phyloP scores from a whole-genome alignment of 345 rosid species.

The Aurinia saxatilis region DNA sequence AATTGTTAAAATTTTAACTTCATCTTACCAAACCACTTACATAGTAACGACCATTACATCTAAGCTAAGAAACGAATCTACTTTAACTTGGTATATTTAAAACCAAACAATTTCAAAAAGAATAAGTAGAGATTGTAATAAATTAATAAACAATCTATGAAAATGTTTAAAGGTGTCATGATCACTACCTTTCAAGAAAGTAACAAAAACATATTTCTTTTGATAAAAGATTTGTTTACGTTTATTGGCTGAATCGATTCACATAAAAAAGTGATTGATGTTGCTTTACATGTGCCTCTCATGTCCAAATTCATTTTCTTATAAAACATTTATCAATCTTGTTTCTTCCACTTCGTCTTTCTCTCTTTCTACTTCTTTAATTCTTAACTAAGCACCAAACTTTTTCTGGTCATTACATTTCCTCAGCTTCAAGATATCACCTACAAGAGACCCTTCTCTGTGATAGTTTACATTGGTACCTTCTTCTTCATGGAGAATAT shows the following conservation, averaged over 20 bases:
- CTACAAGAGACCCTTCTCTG: not conserved
- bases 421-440: not conserved
- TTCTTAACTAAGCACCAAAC: conserved; percentile 4
- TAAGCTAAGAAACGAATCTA: conserved; percentile 29
- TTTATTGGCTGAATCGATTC: conserved; percentile 13
- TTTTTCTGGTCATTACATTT: not conserved
- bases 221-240: conserved; percentile 9
- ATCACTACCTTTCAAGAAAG: conserved; percentile 26
- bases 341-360: conserved; percentile 14
- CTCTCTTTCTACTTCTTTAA: not conserved
- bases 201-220: not conserved
- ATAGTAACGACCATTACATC: conserved; percentile 16
- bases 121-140: not conserved
- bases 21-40: not conserved
- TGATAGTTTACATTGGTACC: not conserved
- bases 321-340: not conserved
- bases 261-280: conserved; percentile 6
- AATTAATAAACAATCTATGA: not conserved
- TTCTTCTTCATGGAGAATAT: not conserved
- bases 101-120: not conserved
- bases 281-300: conserved; percentile 31
- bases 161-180: conserved; percentile 4
- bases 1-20: not conserved
- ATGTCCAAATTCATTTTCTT: conserved; percentile 11
- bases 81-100: conserved; percentile 22